phyloP scores from a whole-genome alignment of 2,329 filamentous ascomycete species.

The Botryotinia convoluta region DNA sequence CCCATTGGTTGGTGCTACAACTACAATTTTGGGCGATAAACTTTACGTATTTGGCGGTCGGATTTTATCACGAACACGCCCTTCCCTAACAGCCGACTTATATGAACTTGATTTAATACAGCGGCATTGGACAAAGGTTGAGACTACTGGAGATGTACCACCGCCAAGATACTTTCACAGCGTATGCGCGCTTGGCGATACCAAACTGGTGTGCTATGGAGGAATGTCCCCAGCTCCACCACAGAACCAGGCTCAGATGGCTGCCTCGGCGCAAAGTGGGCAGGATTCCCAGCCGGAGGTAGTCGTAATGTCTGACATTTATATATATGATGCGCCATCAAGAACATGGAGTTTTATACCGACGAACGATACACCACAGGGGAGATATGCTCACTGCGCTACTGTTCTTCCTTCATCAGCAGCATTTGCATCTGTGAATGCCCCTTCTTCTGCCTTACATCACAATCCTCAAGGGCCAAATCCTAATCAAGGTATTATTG shows the following conservation, averaged over 20 bases:
- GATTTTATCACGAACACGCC: constrained; percentile 77
- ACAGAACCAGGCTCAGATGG: constrained; percentile 45
- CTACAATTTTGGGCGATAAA: constrained; percentile 91
- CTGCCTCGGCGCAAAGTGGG: constrained; percentile 43
- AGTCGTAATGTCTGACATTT: constrained; percentile 95
- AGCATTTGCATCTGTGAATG: constrained; percentile 78
- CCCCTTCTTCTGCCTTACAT: constrained; percentile 81
- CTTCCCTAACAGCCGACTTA: constrained; percentile 80
- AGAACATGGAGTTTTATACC: constrained; percentile 82
- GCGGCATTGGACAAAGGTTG: constrained; percentile 89
- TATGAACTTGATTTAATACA: constrained; percentile 91
- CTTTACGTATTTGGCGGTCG: constrained; percentile 95
- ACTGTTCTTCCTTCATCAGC: constrained; percentile 87
- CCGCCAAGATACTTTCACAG: constrained; percentile 96
- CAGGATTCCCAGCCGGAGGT: constrained; percentile 77
- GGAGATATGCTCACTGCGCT: constrained; percentile 94
- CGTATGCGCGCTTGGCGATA: constrained; percentile 88
- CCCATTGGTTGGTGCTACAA: constrained; percentile 89
- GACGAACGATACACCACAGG: constrained; percentile 80
- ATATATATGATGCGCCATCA: constrained; percentile 85
- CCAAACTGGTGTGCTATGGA: constrained; percentile 95
- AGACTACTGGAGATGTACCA: constrained; percentile 79
- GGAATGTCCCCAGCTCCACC: constrained; percentile 82
- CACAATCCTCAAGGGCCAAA: constrained; percentile 83
- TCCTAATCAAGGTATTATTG: constrained; percentile 83